Evolutionary conservation across 2,329 filamentous ascomycete genomes (phyloP), one percentile per base, ranked within the genome.

Genomic region (Penicillium sp.): DNA sequence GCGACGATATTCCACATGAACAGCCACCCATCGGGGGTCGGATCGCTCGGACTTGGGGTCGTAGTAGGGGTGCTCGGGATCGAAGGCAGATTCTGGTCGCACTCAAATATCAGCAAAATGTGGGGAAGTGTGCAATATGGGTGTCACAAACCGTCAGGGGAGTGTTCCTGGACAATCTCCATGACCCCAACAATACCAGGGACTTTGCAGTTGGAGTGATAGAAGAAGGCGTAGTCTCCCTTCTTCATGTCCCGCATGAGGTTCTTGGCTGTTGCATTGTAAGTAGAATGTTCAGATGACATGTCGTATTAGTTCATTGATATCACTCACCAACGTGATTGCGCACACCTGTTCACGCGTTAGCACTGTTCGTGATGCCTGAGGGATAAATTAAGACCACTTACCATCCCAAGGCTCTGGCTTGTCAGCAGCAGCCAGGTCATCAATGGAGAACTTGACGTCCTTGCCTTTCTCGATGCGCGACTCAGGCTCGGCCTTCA

Each of bases 221-320:
- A 97, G 77, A 99, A 97, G 77, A 99, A 97, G 24, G 92, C 92
- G 31, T 92, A 81, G 69, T 99, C 94, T 47, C 92, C 92, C 52
- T 87, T 86, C 65, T 90, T 92, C 94, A 99, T 99, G 8, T 86
- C 84, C 29, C 90, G 85, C 76, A 99, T 87, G 70, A 97, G 91
- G 68, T 97, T 97, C 40, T 24, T 91, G 86, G 93, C 93, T 75
- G 71, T 43, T 49, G 36, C 9, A 49, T 40, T 16, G 60, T 71
- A 40, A 70, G 65, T 43, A 32, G 11, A 2, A 31, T 36, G 16
- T 49, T 47, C 36, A 10, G 3, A 32, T 31, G 16, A 31, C 29
- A 40, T 29, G 8, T 48, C 32, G 3, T 2, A 22, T 31, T 8
- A 16, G 16, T 18, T 49, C 21, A 46, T 13, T 42, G 8, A 29